Conservation (phyloP, 1,139 yeast species). For the Casaregolazyma suthepensis region DNA sequence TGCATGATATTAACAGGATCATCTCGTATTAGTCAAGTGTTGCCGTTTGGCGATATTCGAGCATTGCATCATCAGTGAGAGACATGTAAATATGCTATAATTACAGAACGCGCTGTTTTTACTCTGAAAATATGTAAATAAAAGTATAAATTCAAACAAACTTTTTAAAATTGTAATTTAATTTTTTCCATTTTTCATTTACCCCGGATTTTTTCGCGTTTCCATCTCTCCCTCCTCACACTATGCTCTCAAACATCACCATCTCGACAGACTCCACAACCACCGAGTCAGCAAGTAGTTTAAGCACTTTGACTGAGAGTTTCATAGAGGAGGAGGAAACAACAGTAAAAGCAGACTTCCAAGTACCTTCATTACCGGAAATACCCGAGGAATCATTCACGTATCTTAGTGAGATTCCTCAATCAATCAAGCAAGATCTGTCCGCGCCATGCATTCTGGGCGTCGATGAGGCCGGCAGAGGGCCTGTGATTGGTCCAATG, state of each 20-base stretch:
- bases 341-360: slow-evolving; percentile 14
- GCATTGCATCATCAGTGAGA: slow-evolving; percentile 45
- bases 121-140: neutral
- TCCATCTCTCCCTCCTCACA: neutral
- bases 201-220: neutral
- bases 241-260: neutral
- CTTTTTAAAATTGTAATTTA: neutral
- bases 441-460: slow-evolving; percentile 54
- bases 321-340: neutral
- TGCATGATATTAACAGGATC: slow-evolving; percentile 69
- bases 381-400: slow-evolving; percentile 26
- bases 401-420: slow-evolving; percentile 36
- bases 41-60: slow-evolving; percentile 73
- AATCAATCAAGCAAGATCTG: slow-evolving; percentile 13
- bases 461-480: slow-evolving; percentile 97
- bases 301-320: neutral
- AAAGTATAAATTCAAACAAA: neutral
- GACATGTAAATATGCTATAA: neutral
- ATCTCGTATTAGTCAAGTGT: slow-evolving; percentile 68
- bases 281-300: neutral
- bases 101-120: neutral
- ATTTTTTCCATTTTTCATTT: neutral
- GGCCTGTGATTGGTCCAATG: slow-evolving; percentile 95
- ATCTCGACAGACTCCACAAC: neutral
- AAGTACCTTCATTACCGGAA: slow-evolving; percentile 28